Evolutionary conservation across 129 eudicot species (phyloP).

Genomic region (Artemisia tridentata): DNA sequence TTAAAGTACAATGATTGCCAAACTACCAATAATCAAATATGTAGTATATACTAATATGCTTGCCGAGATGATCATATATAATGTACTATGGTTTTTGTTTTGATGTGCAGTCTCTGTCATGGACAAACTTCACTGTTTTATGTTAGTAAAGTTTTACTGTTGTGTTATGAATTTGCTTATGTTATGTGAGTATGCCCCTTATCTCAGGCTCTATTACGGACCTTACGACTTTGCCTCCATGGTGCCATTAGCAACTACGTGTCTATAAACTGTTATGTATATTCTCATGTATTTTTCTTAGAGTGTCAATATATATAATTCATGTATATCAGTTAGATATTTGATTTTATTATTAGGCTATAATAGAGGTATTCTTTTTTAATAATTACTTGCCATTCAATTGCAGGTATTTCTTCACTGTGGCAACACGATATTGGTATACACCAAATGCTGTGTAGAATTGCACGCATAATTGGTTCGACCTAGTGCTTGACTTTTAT

Average conservation of each 20-base stretch:
- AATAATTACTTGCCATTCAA: constrained; percentile 12
- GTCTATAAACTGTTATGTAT: not conserved
- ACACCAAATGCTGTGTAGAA: constrained; percentile 15
- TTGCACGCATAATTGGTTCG: constrained; percentile 41
- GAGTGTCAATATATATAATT: not conserved
- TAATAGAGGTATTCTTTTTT: not conserved
- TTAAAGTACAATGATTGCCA: no score
- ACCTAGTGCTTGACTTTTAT: constrained; percentile 43
- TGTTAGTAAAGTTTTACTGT: no score
- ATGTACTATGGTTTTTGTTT: no score
- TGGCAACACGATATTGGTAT: constrained; percentile 1
- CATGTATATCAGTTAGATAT: not conserved
- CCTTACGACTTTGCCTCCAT: not conserved
- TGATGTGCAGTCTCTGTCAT: no score
- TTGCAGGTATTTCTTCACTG: constrained; percentile 17
- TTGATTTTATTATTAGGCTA: not conserved
- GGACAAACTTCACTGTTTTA: no score
- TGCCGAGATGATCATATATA: no score
- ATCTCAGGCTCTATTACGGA: no score
- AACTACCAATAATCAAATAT: no score
- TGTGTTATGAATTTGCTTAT: no score
- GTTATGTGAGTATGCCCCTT: no score
- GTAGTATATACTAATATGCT: no score
- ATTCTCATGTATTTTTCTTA: not conserved
- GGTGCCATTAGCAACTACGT: not conserved